phyloP scores from a whole-genome alignment of 2,329 filamentous ascomycete species.

The Aspergillus tamarii region DNA sequence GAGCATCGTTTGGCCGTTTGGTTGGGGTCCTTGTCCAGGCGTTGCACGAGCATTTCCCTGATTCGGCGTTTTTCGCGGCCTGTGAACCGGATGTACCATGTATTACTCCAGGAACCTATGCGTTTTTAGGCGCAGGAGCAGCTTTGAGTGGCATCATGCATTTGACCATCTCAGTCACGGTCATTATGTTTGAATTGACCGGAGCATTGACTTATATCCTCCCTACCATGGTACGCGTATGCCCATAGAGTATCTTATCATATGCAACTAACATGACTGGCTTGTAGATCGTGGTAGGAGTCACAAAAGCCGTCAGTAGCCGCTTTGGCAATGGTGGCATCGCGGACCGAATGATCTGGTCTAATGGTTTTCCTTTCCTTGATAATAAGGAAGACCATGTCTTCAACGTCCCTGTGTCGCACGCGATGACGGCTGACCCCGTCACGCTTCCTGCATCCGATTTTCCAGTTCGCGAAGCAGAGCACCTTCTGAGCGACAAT shows the following conservation, averaged over 20 bases:
- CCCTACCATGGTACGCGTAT: conserved; percentile 75
- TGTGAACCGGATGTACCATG: conserved; percentile 92
- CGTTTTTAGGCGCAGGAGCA: conserved; percentile 89
- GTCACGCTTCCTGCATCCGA: conserved; percentile 74
- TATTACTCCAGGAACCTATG: conserved; percentile 96
- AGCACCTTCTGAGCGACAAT: conserved; percentile 74
- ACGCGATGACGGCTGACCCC: conserved; percentile 81
- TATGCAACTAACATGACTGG: not conserved
- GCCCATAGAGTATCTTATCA: not conserved
- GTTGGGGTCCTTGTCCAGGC: conserved; percentile 94
- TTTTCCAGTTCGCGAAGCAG: conserved; percentile 74
- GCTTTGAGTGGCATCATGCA: conserved; percentile 97
- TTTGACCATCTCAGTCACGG: conserved; percentile 92
- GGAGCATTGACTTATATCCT: conserved; percentile 97
- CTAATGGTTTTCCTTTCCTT: conserved; percentile 94
- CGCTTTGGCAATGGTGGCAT: conserved; percentile 95
- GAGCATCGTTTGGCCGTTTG: conserved; percentile 88
- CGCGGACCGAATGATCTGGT: conserved; percentile 98
- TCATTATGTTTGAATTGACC: conserved; percentile 99
- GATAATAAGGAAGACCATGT: conserved; percentile 98
- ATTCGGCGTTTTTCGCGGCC: conserved; percentile 81
- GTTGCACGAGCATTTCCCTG: conserved; percentile 80
- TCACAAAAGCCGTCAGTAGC: conserved; percentile 91
- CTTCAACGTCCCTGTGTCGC: conserved; percentile 89
- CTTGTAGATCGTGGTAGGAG: conserved; percentile 80